Conservation (phyloP, 768 basidiomycete species). For the Pleurotus platypus region DNA sequence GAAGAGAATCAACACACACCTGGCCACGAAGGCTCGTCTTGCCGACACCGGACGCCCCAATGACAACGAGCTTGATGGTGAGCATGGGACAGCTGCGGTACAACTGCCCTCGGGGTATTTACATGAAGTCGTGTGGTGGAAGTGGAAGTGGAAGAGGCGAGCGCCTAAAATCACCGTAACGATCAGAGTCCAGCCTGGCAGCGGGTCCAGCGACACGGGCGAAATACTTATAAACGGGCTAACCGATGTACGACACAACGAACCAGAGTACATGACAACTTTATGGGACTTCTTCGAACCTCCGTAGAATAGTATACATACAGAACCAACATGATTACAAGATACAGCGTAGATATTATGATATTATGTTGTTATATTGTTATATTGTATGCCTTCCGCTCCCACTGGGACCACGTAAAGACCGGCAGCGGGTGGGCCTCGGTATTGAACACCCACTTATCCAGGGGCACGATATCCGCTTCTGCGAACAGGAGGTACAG, state of each 20-base stretch:
- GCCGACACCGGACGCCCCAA: slow-evolving; percentile 82
- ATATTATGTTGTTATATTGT: not conserved
- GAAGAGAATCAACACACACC: slow-evolving; percentile 34
- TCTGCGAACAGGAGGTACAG: slow-evolving; percentile 64
- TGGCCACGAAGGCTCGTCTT: slow-evolving; percentile 79
- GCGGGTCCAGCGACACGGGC: too few species aligned
- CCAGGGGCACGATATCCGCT: slow-evolving; percentile 44
- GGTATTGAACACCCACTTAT: slow-evolving; percentile 62
- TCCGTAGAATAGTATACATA: too few species aligned
- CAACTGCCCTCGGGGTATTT: too few species aligned
- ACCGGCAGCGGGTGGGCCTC: slow-evolving; percentile 72
- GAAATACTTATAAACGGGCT: too few species aligned
- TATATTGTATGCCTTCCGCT: slow-evolving; percentile 43
- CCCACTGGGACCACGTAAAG: slow-evolving; percentile 54
- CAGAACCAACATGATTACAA: too few species aligned
- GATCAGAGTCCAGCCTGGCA: too few species aligned
- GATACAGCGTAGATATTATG: not conserved
- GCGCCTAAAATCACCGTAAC: too few species aligned
- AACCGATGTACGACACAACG: too few species aligned
- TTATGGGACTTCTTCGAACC: too few species aligned
- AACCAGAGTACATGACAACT: too few species aligned
- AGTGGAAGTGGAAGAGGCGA: too few species aligned
- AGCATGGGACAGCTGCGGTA: slow-evolving; percentile 36
- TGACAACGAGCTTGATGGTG: slow-evolving; percentile 77
- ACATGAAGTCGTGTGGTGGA: too few species aligned